Base-by-base conservation (phyloP, 768 basidiomycete species). In the Naganishia antarctica region DNA sequence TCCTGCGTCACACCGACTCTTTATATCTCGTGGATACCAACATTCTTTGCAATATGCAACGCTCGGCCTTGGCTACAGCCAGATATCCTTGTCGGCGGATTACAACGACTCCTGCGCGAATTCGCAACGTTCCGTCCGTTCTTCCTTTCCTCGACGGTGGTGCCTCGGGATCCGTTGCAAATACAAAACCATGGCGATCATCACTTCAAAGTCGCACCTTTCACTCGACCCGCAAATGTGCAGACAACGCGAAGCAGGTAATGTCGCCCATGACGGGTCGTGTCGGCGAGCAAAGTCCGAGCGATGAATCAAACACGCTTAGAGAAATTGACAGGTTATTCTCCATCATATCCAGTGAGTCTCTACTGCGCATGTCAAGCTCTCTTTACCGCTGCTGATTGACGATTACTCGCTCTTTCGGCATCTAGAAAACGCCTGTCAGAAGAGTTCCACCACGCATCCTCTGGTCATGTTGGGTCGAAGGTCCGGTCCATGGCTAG, bases 251-350 rank as follows among this genome's bases (percentile, higher is more conserved):
- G 26, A 60, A 45, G 31, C 59, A 60, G 28, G 43, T 29, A 15
- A 60, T 45, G 43, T 60, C 59, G 21, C 43, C 59, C 2, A 60
- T 60, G 59, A 44, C 45, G 25, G 59, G 45, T 28, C 41, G 43
- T 6, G 31, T 29, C 1, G 59, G 45, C 23, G 59, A 47, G 31
- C 45, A 60, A 18, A 60, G 11, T 5, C 45, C 59, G 25, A 47
- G 59, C 29, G 45, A 60, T 18, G 59, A 60, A 34, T 47, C 59
- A 1, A 60, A 60, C 16, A 73, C 72, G 1, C 57, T 76, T 5
- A 65, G 69, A 29, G 71, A 72, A 67, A 70, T 76, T 25, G 75
- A 76, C 58, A 66, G 68, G 21, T 64, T 76, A 15, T 64, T 74
- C n/a, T 69, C 69, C 7, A 66, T 70, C 9, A 69, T 76, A 18